Evolutionary conservation across 2,329 filamentous ascomycete species (phyloP).

Genomic region (Colletotrichum phormii): DNA sequence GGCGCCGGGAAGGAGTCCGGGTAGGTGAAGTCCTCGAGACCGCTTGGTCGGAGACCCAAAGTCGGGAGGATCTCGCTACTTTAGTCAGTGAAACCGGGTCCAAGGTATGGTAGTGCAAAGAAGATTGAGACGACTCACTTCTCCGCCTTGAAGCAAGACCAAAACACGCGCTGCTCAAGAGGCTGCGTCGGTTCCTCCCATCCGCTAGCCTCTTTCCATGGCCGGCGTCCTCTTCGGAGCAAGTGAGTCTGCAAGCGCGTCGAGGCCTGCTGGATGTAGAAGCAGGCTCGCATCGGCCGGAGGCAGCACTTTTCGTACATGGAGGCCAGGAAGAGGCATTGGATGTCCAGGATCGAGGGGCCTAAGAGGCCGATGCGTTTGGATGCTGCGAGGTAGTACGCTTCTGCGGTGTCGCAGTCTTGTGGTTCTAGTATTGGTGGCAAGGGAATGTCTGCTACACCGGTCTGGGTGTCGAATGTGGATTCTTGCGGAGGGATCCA

Average conservation of each 20-base stretch:
- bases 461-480: background rate
- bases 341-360: conserved; percentile 40
- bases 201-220: background rate
- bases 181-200: background rate
- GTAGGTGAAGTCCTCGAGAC: conserved; percentile 37
- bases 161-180: conserved; percentile 37
- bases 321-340: conserved; percentile 41
- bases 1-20: conserved; percentile 39
- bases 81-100: background rate
- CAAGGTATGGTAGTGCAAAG: too few relatives aligned
- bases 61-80: conserved; percentile 4
- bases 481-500: background rate
- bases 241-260: conserved; percentile 26
- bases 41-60: conserved; percentile 27
- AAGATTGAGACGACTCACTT: conserved; percentile 28
- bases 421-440: conserved; percentile 6
- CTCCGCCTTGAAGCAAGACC: conserved; percentile 41
- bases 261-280: conserved; percentile 39
- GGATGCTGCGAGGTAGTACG: conserved; percentile 40
- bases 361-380: conserved; percentile 40
- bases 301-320: conserved; percentile 40
- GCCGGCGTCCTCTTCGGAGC: conserved; percentile 13
- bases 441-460: background rate
- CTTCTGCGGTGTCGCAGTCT: conserved; percentile 30
- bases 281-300: conserved; percentile 40